Evolutionary conservation across 495 filamentous ascomycete genomes (phyloP), one percentile per base, ranked within the genome.

Genomic region (Clohesyomyces aquaticus): DNA sequence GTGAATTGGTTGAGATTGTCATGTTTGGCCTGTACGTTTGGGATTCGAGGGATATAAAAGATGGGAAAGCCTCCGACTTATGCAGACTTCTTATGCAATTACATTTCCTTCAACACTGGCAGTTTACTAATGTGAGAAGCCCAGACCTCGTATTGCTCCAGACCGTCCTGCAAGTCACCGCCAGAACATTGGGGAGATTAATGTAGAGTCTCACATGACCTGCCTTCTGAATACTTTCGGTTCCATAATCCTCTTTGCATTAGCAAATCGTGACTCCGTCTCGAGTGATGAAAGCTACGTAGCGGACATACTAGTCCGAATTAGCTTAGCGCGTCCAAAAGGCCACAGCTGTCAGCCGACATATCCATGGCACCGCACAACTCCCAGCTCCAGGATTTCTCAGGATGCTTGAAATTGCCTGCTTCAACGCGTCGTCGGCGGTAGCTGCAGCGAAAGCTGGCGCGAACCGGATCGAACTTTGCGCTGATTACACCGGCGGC

Each of bases 401-500:
- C 3, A 55, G 22, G 4, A 68, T 80, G 32, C 65, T 81, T 16
- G 82, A 84, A 72, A 79, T 84, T 28, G 80, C 80, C 19, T 81
- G 78, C 58, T 84, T 84, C 69, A 78, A 72, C 46, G 22, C 66
- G 4, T 47, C 72, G 11, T 81, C 79, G 1, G 82, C 77, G 0
- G 27, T 79, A 9, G 65, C 71, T 23, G 81, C 82, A 25, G 71
- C 71, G 6, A 27, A 65, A 26, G 71, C 72, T 9, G 78, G 77
- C 6, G 81, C 80, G 22, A 72, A 78, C 70, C 75, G 82, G 1
- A 80, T 84, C 45, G 82, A 84, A 70, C 64, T 84, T 69, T 75
- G 74, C 59, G 61, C 73, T 16, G 38, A 70, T 52, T 71, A 73
- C 32, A 46, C 65, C 14, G 61, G 57, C 8, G 74, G 74, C 38